phyloP scores from a whole-genome alignment of 129 eudicot species.

The Heracleum sosnowskyi region DNA sequence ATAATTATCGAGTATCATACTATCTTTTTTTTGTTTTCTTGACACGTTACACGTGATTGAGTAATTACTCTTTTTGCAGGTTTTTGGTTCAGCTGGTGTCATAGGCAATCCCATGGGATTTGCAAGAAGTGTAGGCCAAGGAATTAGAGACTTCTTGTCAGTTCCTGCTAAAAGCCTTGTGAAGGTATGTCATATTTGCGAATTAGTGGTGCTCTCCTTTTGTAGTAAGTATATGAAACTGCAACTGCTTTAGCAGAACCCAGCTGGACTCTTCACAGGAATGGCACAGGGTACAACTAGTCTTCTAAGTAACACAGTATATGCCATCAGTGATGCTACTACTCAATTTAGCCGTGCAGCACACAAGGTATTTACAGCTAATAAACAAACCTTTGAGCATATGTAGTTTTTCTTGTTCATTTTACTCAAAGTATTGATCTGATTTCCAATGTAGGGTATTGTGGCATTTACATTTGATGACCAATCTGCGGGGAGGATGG shows the following conservation, averaged over 20 bases:
- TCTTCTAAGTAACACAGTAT: constrained; percentile 90
- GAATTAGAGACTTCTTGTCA: constrained; percentile 83
- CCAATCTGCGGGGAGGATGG: constrained; percentile 42
- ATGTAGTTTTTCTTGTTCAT: neutral
- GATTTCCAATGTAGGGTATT: constrained; percentile 52
- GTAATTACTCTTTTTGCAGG: constrained; percentile 37
- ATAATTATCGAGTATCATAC: neutral
- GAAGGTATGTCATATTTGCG: constrained; percentile 39
- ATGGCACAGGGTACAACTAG: constrained; percentile 93
- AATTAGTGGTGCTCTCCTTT: neutral
- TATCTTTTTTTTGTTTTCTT: neutral
- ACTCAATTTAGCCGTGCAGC: constrained; percentile 96
- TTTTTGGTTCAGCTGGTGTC: constrained; percentile 99
- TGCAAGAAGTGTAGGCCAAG: constrained; percentile 86
- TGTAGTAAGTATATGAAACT: neutral
- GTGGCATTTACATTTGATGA: constrained; percentile 89
- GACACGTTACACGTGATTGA: neutral
- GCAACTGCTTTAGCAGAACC: constrained; percentile 49
- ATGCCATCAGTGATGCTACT: constrained; percentile 95
- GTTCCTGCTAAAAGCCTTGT: constrained; percentile 78
- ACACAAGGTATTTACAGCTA: constrained; percentile 55
- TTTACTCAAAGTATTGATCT: neutral
- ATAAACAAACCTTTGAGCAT: neutral
- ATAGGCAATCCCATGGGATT: constrained; percentile 97
- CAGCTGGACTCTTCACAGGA: constrained; percentile 76